Percentiles rank a stretch among this genome's conserved stretches.
Evolutionary conservation across 257 asterid genomes (phyloP).

Genomic region (Scutellaria minor): DNA sequence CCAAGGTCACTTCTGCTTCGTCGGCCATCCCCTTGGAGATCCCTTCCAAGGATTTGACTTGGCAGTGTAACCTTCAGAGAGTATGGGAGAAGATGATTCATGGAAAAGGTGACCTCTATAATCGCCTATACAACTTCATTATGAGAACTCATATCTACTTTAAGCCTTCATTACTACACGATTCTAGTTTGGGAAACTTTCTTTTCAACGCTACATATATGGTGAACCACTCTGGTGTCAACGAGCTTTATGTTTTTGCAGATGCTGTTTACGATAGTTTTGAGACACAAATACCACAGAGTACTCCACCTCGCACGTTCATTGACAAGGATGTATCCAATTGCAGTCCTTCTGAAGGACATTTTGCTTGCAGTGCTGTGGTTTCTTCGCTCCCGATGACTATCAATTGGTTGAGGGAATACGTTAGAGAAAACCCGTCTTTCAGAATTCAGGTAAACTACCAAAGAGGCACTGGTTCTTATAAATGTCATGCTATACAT

Average conservation of each 20-base stretch:
- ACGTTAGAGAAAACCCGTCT: conserved; percentile 65
- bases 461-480: too few species aligned
- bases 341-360: conserved; percentile 54
- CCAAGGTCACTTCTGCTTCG: conserved; percentile 83
- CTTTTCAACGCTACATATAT: too few species aligned
- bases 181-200: too few species aligned
- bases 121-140: not conserved
- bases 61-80: conserved; percentile 84
- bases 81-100: conserved; percentile 74
- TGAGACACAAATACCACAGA: conserved; percentile 43
- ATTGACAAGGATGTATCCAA: conserved; percentile 45
- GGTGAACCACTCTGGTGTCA: not conserved
- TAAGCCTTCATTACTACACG: not conserved
- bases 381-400: conserved; percentile 82
- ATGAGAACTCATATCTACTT: not conserved
- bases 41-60: conserved; percentile 68
- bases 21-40: conserved; percentile 56
- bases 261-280: conserved; percentile 50
- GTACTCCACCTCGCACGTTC: conserved; percentile 52
- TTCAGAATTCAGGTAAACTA: conserved; percentile 65
- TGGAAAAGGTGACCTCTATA: conserved; percentile 57
- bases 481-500: too few species aligned
- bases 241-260: conserved; percentile 30
- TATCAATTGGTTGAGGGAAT: conserved; percentile 74
- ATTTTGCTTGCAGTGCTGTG: conserved; percentile 69